phyloP scores from a whole-genome alignment of 2,329 filamentous ascomycete species.

The Ploettnerulaceae sp. region DNA sequence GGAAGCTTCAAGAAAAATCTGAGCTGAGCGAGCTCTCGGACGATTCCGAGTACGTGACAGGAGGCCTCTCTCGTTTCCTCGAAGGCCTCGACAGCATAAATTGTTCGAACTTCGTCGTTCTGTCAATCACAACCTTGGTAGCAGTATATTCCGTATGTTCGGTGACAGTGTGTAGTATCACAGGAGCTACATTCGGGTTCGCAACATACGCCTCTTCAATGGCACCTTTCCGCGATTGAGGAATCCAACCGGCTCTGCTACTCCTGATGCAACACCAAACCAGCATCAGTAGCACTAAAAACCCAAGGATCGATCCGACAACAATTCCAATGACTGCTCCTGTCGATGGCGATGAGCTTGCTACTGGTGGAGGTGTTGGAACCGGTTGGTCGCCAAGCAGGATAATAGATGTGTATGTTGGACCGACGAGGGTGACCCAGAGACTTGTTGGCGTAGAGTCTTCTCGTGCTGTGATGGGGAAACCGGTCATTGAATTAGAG shows the following conservation, averaged over 20 bases:
- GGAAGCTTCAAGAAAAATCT: not conserved
- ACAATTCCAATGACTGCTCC: constrained; percentile 15
- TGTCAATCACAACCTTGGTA: constrained; percentile 3
- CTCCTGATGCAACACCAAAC: constrained; percentile 11
- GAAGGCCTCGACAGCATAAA: not conserved
- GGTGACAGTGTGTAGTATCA: constrained; percentile 2
- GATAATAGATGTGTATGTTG: constrained; percentile 9
- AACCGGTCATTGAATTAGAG: constrained; percentile 10
- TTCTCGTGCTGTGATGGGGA: constrained; percentile 12
- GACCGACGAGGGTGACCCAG: constrained; percentile 1
- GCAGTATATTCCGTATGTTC: constrained; percentile 2
- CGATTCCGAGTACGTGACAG: constrained; percentile 4
- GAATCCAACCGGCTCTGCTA: constrained; percentile 11
- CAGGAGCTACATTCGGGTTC: constrained; percentile 14
- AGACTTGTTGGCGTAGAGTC: constrained; percentile 7
- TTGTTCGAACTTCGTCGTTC: not conserved
- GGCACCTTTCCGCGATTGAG: constrained; percentile 2
- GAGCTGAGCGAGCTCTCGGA: constrained; percentile 5
- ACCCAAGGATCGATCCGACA: constrained; percentile 15
- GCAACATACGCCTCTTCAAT: constrained; percentile 12
- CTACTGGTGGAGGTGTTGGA: constrained; percentile 4
- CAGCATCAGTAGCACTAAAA: constrained; percentile 11
- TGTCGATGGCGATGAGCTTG: constrained; percentile 11
- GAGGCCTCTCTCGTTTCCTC: constrained; percentile 1
- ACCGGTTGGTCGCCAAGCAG: constrained; percentile 8